A percentile compares a stretch with the other conserved stretches of the same genome.
Conservation (phyloP, 1,284 basidiomycete genomes). For the Cryptococcus sp. region DNA sequence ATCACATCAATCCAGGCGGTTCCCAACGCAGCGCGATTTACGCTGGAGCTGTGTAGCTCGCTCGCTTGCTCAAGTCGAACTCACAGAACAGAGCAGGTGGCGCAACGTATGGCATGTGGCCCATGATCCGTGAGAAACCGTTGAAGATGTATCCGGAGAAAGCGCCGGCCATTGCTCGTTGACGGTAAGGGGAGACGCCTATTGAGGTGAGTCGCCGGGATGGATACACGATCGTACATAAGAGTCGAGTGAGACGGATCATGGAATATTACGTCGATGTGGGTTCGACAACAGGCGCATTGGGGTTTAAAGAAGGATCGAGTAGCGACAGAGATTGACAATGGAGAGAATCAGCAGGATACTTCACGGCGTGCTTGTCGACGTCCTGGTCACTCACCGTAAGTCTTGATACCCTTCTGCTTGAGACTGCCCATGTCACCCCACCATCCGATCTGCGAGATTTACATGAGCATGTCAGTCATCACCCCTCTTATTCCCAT, state of each 20-base stretch:
- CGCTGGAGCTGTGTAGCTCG: neutral
- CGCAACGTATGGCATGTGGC: conserved; percentile 76
- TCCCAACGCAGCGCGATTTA: neutral
- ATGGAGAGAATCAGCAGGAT: neutral
- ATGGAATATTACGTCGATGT: neutral
- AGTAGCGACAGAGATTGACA: neutral
- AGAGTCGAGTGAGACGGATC: too few relatives aligned
- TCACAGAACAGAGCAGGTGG: conserved; percentile 75
- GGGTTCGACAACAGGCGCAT: neutral
- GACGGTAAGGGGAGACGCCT: conserved; percentile 81
- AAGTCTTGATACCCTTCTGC: conserved; percentile 77
- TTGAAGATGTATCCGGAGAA: conserved; percentile 81
- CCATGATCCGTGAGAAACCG: conserved; percentile 74
- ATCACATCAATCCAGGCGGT: too few relatives aligned
- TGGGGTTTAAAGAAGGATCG: neutral
- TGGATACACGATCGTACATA: too few relatives aligned
- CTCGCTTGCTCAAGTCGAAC: conserved; percentile 45
- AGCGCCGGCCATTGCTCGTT: conserved; percentile 70
- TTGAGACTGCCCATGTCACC: conserved; percentile 71
- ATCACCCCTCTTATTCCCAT: neutral
- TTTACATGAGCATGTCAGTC: conserved; percentile 3
- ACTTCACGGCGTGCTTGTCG: neutral
- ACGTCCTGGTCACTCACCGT: conserved; percentile 63
- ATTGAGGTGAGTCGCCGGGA: neutral
- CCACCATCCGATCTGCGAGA: conserved; percentile 81